Evolutionary conservation across 768 basidiomycete species (phyloP), one percentile per base, ranked within the genome.

Genomic region (Xanthoconium purpureum): DNA sequence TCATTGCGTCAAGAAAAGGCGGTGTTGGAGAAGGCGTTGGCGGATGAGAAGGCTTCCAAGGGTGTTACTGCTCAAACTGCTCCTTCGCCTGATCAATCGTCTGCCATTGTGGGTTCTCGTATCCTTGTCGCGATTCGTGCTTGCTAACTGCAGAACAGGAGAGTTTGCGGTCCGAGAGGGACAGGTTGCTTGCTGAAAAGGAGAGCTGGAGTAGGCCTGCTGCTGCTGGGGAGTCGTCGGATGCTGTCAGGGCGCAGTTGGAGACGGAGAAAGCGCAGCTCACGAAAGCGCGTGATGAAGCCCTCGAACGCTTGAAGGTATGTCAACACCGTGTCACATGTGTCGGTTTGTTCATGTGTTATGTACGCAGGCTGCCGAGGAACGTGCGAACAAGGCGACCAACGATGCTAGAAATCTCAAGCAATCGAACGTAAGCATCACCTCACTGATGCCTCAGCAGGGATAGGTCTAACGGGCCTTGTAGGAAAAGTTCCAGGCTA

Each of bases 211-310:
- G 56, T 36, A 53, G 71, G n/a, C 32, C 73, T 2, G 57, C 59
- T 2, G 56, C 60, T 46, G 36, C 55, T 7, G 54, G 64, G 18
- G 61, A 60, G 2, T 63, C 66, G 5, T 55, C 75, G 5, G 73
- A 75, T 14, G 67, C 71, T 36, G 64, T 66, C 32, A 77, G 74
- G 50, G 57, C 62, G 14, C 68, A 70, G 17, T 83, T 82, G 80
- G 85, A 88, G 54, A 63, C 74, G 1, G 87, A 89, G 65, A 89
- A 84, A 61, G 75, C 71, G 0, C 79, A 81, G 51, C 73, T 91
- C 1, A 53, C 77, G 36, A 82, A 82, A 60, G 76, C 77, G 29
- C 83, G 84, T 8, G 85, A 80, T 55, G 82, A 85, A n/a, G 84
- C 84, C 3, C 56, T 80, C 7, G 74, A 80, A 12, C 81, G 82